A percentile compares a stretch with the other conserved stretches of the same genome.
Conservation (phyloP, 768 basidiomycete genomes). For the Pleurotus giganteus region DNA sequence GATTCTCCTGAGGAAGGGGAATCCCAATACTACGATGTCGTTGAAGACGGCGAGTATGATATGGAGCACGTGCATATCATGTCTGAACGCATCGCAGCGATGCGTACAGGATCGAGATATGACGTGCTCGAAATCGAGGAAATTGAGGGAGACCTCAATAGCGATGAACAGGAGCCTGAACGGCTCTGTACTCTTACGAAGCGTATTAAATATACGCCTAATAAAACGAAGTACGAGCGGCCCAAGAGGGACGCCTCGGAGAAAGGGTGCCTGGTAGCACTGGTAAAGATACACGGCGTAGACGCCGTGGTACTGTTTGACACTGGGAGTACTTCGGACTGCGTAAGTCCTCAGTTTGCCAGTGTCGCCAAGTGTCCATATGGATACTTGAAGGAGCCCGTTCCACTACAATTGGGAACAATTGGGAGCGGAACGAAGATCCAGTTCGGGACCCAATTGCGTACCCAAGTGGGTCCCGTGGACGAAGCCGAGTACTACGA, state of each 20-base stretch:
- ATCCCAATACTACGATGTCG: neutral
- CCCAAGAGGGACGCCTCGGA: neutral
- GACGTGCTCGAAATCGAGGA: too few species aligned
- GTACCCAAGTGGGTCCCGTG: constrained; percentile 8
- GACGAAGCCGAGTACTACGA: constrained; percentile 22
- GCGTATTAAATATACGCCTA: too few species aligned
- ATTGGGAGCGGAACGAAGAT: constrained; percentile 14
- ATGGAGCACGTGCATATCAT: neutral
- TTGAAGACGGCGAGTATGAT: neutral
- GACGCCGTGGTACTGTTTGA: constrained; percentile 20
- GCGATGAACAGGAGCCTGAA: too few species aligned
- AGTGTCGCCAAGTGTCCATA: neutral
- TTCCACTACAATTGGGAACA: constrained; percentile 14
- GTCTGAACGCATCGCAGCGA: too few species aligned
- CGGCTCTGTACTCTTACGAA: too few species aligned
- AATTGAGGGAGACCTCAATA: too few species aligned
- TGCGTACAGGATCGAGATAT: too few species aligned
- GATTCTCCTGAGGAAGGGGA: neutral
- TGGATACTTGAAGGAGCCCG: constrained; percentile 8
- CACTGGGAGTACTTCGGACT: constrained; percentile 20
- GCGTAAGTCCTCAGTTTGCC: constrained; percentile 19
- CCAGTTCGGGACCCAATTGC: constrained; percentile 21
- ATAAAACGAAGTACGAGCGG: too few species aligned
- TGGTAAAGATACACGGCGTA: constrained; percentile 7
- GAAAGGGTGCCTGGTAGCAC: neutral